Percentiles rank a stretch among this genome's conserved stretches.
These are phyloP conservation scores for Huntiella moniliformis DNA, from an alignment of 2,329 filamentous ascomycete species.

Conservation along the genomic window DNA sequence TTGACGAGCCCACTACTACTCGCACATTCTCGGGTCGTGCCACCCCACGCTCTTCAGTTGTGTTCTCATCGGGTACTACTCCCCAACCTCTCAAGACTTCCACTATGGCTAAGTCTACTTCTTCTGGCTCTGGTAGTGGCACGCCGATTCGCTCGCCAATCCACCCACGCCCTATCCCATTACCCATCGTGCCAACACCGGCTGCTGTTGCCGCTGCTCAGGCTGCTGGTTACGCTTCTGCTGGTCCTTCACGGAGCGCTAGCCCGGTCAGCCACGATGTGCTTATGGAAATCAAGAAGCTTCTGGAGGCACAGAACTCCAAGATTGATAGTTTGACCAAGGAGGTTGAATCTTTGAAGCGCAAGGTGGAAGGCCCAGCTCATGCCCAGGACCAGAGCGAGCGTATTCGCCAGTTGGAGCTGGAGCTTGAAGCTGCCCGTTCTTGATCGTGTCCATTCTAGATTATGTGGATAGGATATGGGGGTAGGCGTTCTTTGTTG, in stretches of 20 bases:
- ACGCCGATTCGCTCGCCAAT: slow-evolving; percentile 17
- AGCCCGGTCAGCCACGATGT: slow-evolving; percentile 35
- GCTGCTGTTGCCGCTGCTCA: slow-evolving; percentile 16
- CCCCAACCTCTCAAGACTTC: slow-evolving; percentile 11
- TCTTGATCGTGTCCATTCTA: slow-evolving; percentile 23
- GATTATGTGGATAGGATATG: neutral
- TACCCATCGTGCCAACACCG: slow-evolving; percentile 17
- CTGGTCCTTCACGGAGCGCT: slow-evolving; percentile 7
- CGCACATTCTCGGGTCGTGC: slow-evolving; percentile 10
- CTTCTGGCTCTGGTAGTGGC: slow-evolving; percentile 13
- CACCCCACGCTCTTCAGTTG: slow-evolving; percentile 8
- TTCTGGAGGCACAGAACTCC: slow-evolving; percentile 58
- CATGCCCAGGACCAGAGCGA: slow-evolving; percentile 44
- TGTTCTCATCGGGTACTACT: slow-evolving; percentile 11
- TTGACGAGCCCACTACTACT: slow-evolving; percentile 66
- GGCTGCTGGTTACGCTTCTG: slow-evolving; percentile 12
- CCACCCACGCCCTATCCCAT: slow-evolving; percentile 16
- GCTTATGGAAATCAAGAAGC: slow-evolving; percentile 60
- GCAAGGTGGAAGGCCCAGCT: slow-evolving; percentile 38
- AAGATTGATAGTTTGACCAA: slow-evolving; percentile 51
- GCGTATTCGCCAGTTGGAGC: slow-evolving; percentile 46
- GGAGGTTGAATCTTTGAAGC: slow-evolving; percentile 69
- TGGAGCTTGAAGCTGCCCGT: slow-evolving; percentile 45
- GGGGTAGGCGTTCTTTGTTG: slow-evolving; percentile 1
- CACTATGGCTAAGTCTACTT: slow-evolving; percentile 14